These are phyloP conservation scores for Citrullus colocynthis DNA, from an alignment of 306 rosid species.

Conservation along the genomic window DNA sequence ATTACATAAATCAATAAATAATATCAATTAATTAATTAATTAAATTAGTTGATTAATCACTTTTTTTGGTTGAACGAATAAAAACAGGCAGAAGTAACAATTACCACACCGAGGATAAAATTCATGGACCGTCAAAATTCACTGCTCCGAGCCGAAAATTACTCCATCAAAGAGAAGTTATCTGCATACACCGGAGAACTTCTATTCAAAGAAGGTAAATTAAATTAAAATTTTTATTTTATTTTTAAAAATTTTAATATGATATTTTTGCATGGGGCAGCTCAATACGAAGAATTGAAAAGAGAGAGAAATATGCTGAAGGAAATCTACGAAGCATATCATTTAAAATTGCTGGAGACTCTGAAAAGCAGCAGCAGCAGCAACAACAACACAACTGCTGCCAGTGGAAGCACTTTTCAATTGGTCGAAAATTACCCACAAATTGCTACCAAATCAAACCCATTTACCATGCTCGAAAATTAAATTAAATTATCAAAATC, in stretches of 20 bases:
- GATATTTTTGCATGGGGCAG: not conserved
- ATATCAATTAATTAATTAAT: no score
- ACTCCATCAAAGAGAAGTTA: slow-evolving; percentile 8
- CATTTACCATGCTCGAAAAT: not conserved
- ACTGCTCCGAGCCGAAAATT: slow-evolving; percentile 17
- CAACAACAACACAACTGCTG: no score
- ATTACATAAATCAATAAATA: not conserved
- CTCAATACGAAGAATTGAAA: slow-evolving; percentile 14
- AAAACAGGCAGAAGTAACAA: slow-evolving; percentile 15
- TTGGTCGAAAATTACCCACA: not conserved
- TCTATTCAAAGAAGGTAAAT: slow-evolving; percentile 15
- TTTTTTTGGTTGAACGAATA: not conserved
- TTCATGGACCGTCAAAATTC: not conserved
- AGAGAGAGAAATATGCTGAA: slow-evolving; percentile 11
- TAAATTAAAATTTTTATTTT: no score
- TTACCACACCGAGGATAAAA: slow-evolving; percentile 8
- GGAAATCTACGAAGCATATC: not conserved
- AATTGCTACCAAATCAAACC: not conserved
- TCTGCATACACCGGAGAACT: slow-evolving; percentile 3
- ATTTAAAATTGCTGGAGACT: not conserved
- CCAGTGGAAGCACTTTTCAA: not conserved
- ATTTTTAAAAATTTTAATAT: no score
- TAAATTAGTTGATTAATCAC: not conserved
- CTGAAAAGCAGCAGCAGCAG: not conserved
- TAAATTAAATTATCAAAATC: not conserved